Percentiles rank a stretch among this genome's conserved stretches.
Conservation (phyloP, 179 eudicot species). For the Amaranthus tricolor region DNA sequence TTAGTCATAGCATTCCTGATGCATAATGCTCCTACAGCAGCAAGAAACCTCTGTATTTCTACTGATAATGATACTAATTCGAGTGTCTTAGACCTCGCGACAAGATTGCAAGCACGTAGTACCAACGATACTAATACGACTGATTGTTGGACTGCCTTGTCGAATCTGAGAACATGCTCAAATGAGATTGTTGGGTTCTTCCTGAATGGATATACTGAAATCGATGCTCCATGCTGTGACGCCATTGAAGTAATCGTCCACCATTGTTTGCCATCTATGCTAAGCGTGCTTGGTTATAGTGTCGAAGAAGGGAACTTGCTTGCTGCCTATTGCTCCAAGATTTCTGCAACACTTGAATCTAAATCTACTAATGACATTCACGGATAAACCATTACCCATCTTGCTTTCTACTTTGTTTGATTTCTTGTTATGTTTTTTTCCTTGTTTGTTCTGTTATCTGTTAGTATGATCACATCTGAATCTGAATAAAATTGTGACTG, state of each 20-base stretch:
- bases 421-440: no score
- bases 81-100: background rate
- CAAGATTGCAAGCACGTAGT: background rate
- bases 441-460: no score
- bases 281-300: conserved; percentile 46
- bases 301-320: conserved; percentile 36
- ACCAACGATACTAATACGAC: background rate
- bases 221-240: conserved; percentile 49
- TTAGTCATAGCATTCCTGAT: conserved; percentile 10
- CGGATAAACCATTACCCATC: no score
- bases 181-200: conserved; percentile 52
- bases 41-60: conserved; percentile 6
- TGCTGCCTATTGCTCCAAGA: conserved; percentile 25
- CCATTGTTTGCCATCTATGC: conserved; percentile 62
- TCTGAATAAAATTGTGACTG: no score
- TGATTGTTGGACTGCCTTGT: conserved; percentile 54
- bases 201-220: conserved; percentile 45
- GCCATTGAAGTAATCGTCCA: conserved; percentile 40
- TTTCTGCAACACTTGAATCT: conserved; percentile 8
- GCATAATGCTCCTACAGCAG: conserved; percentile 8
- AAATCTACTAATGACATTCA: background rate
- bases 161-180: conserved; percentile 52
- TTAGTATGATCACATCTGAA: no score
- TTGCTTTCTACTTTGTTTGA: no score
- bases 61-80: background rate